Conservation (phyloP, 345 rosid genomes). For the Euphorbia peplus region DNA sequence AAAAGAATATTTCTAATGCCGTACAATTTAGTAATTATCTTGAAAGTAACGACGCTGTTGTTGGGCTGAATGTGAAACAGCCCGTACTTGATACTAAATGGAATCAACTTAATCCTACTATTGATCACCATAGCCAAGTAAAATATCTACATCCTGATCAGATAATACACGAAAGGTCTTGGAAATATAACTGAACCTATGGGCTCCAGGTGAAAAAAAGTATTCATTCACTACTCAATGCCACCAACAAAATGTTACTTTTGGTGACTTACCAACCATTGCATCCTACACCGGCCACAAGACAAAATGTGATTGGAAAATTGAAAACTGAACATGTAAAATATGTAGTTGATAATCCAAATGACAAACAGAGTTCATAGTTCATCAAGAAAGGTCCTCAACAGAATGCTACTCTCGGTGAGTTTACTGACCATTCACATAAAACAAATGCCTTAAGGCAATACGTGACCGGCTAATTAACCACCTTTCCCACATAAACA, state of each 20-base stretch:
- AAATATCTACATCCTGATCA: background rate
- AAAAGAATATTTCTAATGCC: background rate
- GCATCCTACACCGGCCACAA: background rate
- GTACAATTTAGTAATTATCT: background rate
- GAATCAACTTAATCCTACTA: slow-evolving; percentile 21
- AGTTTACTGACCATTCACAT: slow-evolving; percentile 65
- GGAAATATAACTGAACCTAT: background rate
- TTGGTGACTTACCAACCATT: slow-evolving; percentile 12
- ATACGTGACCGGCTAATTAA: slow-evolving; percentile 12
- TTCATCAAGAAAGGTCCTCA: slow-evolving; percentile 25
- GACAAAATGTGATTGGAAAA: slow-evolving; percentile 8
- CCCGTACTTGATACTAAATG: slow-evolving; percentile 23
- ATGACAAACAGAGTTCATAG: slow-evolving; percentile 26
- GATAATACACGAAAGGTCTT: background rate
- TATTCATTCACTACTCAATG: background rate
- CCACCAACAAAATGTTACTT: slow-evolving; percentile 1
- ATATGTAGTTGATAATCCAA: slow-evolving; percentile 34
- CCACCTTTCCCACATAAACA: slow-evolving; percentile 1
- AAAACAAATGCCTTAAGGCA: slow-evolving; percentile 15
- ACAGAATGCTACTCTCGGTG: slow-evolving; percentile 34
- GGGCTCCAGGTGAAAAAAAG: background rate
- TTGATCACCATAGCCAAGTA: slow-evolving; percentile 14
- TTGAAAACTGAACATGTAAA: background rate
- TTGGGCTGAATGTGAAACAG: slow-evolving; percentile 22
- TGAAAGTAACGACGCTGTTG: slow-evolving; percentile 17